Base-by-base conservation (phyloP, 1,139 yeast species). In the Pichia sp. region DNA sequence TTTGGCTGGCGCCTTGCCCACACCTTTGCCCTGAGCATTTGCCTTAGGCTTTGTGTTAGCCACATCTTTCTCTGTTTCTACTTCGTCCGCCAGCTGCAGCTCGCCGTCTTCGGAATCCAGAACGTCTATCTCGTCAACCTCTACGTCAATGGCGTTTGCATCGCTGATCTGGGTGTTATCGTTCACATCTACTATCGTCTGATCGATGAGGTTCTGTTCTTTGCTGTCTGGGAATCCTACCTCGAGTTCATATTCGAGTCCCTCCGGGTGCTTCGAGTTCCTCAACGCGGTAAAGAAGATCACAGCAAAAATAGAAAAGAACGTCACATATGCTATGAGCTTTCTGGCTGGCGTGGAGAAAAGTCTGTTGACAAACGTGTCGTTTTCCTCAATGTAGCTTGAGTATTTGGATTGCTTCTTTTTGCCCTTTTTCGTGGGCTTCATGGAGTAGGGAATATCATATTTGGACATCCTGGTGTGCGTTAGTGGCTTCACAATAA, bases 41-140 rank as follows among this genome's bases (percentile, higher is more conserved):
- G 41, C 41, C 41, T 36, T 36, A 11, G 16, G 16, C 16, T 36
- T 36, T 11, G 16, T 15, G 16, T 36, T 36, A 15, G 16, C 41
- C 16, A 15, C 5, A 23, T 23, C 26, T 23, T 23, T 23, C 26
- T 23, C 26, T 23, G 41, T 15, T 15, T n/a, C n/a, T n/a, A 10
- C 41, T 47, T 23, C 11, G 7, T 8, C 38, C 30, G 34, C 42
- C n/a, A 26, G 8, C 40, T 41, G 36, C 15, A 52, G 11, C 47
- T 56, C 59, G 7, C 57, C 59, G 13, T 48, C 52, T 23, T 57
- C 59, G 1, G 56, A 42, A 43, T 53, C 59, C 4, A 57, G 36
- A 5, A 45, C 19, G 45, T 56, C 59, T n/a, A 56, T 50, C 42
- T 48, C 56, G 47, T 51, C 55, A 8, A 42, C 36, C 11, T 34